Evolutionary conservation across 495 filamentous ascomycete species (phyloP).

Genomic region (Trichoderma orchidacearum): DNA sequence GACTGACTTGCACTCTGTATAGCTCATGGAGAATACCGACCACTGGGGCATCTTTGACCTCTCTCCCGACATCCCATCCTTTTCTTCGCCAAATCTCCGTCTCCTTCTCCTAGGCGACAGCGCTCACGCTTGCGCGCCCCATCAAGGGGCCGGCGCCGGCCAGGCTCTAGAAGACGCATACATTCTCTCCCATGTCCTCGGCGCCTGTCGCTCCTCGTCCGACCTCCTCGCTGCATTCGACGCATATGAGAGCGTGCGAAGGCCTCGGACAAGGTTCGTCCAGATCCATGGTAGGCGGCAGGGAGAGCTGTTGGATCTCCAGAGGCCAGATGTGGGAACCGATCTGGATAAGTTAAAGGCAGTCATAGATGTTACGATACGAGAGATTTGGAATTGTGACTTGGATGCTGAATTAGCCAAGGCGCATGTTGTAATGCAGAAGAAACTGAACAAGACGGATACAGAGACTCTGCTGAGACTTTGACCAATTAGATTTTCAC

Average conservation of each 20-base stretch:
- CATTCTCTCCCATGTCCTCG: conserved; percentile 38
- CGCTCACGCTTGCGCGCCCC: conserved; percentile 49
- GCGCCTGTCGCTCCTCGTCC: conserved; percentile 16
- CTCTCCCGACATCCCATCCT: conserved; percentile 34
- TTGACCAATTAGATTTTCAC: no score
- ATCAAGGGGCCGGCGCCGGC: conserved; percentile 48
- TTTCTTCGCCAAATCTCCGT: conserved; percentile 19
- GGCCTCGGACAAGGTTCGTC: conserved; percentile 14
- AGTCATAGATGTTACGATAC: not conserved
- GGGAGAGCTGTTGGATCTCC: not conserved
- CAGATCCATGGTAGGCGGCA: not conserved
- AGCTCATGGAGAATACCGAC: conserved; percentile 31
- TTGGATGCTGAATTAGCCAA: not conserved
- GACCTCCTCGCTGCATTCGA: conserved; percentile 32
- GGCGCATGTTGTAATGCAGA: not conserved
- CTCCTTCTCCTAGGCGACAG: conserved; percentile 46
- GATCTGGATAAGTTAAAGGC: not conserved
- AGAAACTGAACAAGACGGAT: not conserved
- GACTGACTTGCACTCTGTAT: not conserved
- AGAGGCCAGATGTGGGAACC: not conserved
- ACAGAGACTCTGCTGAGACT: no score
- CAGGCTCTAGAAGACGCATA: conserved; percentile 49
- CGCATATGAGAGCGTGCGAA: conserved; percentile 41
- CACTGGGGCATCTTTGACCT: conserved; percentile 50
- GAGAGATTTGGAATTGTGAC: not conserved